phyloP scores from a whole-genome alignment of 495 filamentous ascomycete species.

The Annulohypoxylon moriforme region DNA sequence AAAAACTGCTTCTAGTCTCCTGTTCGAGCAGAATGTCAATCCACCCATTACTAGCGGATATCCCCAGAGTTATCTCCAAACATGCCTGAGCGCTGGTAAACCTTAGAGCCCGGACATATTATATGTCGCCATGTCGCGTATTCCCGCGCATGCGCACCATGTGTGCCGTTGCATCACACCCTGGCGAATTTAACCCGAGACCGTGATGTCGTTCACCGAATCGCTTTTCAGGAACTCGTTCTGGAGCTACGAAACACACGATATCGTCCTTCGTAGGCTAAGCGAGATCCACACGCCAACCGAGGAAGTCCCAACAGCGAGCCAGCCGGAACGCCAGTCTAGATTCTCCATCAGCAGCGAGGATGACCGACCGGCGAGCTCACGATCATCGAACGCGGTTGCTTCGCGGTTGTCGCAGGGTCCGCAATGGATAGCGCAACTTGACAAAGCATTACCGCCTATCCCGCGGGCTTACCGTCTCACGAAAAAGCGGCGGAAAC shows the following conservation, averaged over 20 bases:
- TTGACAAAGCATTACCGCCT: constrained; percentile 30
- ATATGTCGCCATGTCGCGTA: constrained; percentile 18
- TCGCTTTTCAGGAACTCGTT: constrained; percentile 37
- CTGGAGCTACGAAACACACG: constrained; percentile 38
- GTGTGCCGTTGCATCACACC: neutral
- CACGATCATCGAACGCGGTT: constrained; percentile 14
- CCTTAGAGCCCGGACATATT: neutral
- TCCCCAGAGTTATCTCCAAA: constrained; percentile 29
- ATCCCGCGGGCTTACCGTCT: constrained; percentile 25
- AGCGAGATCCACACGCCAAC: constrained; percentile 18
- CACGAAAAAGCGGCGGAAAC: constrained; percentile 20
- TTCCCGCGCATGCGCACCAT: neutral
- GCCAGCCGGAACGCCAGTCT: constrained; percentile 19
- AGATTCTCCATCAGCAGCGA: constrained; percentile 43
- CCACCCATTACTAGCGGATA: constrained; percentile 33
- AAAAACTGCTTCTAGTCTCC: constrained; percentile 7
- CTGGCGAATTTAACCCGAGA: neutral
- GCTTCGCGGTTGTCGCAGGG: constrained; percentile 11
- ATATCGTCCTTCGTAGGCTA: constrained; percentile 31
- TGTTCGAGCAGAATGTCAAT: neutral
- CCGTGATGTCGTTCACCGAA: constrained; percentile 33
- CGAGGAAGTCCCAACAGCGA: neutral
- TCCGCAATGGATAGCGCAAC: neutral
- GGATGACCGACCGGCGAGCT: constrained; percentile 22
- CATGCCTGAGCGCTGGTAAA: neutral